phyloP scores from a whole-genome alignment of 257 asterid genomes.

The Solanum rostratum region DNA sequence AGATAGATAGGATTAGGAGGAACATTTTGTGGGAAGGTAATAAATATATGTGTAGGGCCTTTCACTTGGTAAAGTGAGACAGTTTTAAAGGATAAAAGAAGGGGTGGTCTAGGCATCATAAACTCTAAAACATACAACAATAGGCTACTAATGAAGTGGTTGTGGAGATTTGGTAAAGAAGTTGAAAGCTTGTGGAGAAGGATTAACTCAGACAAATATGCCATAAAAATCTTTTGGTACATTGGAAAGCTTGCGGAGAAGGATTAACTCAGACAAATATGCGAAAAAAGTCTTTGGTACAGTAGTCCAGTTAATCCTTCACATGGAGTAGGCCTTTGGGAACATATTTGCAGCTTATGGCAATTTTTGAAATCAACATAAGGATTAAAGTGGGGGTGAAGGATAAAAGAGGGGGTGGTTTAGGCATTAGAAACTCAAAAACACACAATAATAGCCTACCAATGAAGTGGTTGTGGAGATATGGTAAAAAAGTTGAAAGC shows the following conservation, averaged over 20 bases:
- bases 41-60: background rate
- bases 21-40: background rate
- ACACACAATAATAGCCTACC: background rate
- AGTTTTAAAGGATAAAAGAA: background rate
- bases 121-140: background rate
- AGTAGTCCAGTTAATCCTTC: background rate
- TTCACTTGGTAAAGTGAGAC: background rate
- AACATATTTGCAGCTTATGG: background rate
- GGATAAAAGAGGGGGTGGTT: background rate
- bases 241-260: background rate
- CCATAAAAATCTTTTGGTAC: too few relatives aligned
- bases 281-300: background rate
- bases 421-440: background rate
- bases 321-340: background rate
- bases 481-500: background rate
- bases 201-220: background rate
- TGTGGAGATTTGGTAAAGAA: background rate
- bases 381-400: background rate
- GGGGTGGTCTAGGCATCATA: background rate
- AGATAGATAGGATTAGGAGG: background rate
- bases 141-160: background rate
- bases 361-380: background rate
- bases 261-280: too few relatives aligned
- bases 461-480: background rate
- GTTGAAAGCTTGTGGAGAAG: background rate